Base-by-base conservation (phyloP, 2,329 filamentous ascomycete genomes). In the Hymenoscyphus repandus region DNA sequence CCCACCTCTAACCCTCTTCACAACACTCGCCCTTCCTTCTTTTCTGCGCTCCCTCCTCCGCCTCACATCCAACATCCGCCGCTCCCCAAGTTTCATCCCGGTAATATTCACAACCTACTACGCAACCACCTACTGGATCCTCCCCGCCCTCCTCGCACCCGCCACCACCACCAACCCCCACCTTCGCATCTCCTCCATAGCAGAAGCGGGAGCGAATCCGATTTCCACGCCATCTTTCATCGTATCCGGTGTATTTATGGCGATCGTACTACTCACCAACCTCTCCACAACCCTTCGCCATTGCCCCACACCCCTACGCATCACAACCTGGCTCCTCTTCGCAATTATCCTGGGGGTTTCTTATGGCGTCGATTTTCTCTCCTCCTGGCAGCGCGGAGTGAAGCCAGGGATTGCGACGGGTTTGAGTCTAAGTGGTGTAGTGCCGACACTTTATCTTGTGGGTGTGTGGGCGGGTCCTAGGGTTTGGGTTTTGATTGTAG, bases 181-280 rank as follows among this genome's bases (percentile, higher is more conserved):
- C 10, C 33, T 45, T 9, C 34, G 18, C 9, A 38, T 50, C 12
- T 15, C 47, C 3, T 44, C 40, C 15, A 32, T 50, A 9, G 20
- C 20, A 7, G 30, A 36, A 27, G 46, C 46, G 2, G 47, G 47
- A 2, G 22, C 30, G 10, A 50, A 50, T 15, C 47, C 47, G 9
- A 39, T 50, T 5, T 50, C 47, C n/a, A 32, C 30, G 11, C 47
- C 41, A 22, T 50, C 47, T 12, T 50, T 50, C 17, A 27, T 45
- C 15, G 10, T 50, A 12, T 50, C 47, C 2, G 12, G 17, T 11
- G 15, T 15, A n/a, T 11, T 39, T 41, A 33, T 34, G 13, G 13
- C 41, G 6, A 18, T 40, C 20, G 45, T 45, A 5, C 39, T 20
- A 10, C 22, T 50, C 1, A 36, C 6, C 12, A 50, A 45, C 27